Percentiles rank a stretch among this genome's conserved stretches.
These are phyloP conservation scores for Rhypophila decipiens DNA, from an alignment of 495 filamentous ascomycete species.

Conservation along the genomic window DNA sequence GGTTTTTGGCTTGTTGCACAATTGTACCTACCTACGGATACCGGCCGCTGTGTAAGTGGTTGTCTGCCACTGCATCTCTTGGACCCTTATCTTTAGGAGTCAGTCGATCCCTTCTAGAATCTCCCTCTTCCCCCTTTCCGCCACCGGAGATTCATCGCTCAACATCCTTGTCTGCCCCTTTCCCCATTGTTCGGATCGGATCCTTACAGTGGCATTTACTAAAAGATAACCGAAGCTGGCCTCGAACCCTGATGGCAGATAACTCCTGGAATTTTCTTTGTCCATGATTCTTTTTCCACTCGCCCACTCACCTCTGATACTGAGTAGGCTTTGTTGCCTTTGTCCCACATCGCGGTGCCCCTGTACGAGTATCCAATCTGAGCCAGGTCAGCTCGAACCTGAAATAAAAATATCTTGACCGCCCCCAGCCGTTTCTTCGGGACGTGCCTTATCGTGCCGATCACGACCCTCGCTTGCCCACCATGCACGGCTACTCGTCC, in stretches of 20 bases:
- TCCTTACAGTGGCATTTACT: background rate
- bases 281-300: background rate
- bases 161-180: slow-evolving; percentile 6
- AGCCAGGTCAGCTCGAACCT: background rate
- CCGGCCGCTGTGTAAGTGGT: background rate
- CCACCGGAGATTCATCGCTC: slow-evolving; percentile 9
- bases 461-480: slow-evolving; percentile 5
- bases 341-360: background rate
- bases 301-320: background rate
- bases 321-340: background rate
- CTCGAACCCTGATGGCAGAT: slow-evolving; percentile 3
- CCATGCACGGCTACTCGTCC: slow-evolving; percentile 33
- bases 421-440: too few species aligned
- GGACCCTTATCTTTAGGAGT: slow-evolving; percentile 5
- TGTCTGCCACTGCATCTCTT: background rate
- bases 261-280: background rate
- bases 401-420: too few species aligned
- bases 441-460: background rate
- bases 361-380: background rate
- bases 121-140: slow-evolving; percentile 4
- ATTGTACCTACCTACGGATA: background rate
- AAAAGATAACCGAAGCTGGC: background rate
- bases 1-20: background rate
- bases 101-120: slow-evolving; percentile 19
- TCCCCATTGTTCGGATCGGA: slow-evolving; percentile 5